phyloP scores from a whole-genome alignment of 805 yeast genomes.

The Pichia phayaonensis region DNA sequence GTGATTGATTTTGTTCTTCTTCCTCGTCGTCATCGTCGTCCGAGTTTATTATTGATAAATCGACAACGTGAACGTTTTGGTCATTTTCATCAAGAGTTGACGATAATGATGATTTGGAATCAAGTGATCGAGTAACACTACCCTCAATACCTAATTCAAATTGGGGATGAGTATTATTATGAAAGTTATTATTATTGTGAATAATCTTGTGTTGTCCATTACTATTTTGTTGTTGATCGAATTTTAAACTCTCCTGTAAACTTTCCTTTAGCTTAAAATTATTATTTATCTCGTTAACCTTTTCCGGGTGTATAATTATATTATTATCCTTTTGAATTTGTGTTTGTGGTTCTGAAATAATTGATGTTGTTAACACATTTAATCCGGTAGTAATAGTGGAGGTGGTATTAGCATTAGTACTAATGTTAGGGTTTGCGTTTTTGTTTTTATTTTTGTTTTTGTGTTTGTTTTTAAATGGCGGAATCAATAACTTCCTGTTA shows the following conservation, averaged over 20 bases:
- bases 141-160: background rate
- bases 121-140: background rate
- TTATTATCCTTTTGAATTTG: background rate
- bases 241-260: background rate
- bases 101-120: background rate
- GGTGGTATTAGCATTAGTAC: background rate
- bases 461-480: background rate
- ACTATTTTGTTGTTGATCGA: background rate
- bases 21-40: constrained; percentile 29
- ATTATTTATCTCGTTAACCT: background rate
- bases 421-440: background rate
- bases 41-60: constrained; percentile 11
- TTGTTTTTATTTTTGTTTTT: too few species aligned
- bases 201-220: background rate
- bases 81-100: constrained; percentile 1
- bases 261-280: background rate
- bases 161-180: background rate
- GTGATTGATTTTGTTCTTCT: constrained; percentile 25
- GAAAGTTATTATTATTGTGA: background rate
- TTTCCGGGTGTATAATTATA: background rate
- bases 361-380: background rate
- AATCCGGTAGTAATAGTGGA: background rate
- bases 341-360: background rate
- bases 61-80: constrained; percentile 7
- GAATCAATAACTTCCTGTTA: constrained; percentile 1